phyloP scores from a whole-genome alignment of 1,139 yeast species.

The Yamadazyma atmosphaerica region DNA sequence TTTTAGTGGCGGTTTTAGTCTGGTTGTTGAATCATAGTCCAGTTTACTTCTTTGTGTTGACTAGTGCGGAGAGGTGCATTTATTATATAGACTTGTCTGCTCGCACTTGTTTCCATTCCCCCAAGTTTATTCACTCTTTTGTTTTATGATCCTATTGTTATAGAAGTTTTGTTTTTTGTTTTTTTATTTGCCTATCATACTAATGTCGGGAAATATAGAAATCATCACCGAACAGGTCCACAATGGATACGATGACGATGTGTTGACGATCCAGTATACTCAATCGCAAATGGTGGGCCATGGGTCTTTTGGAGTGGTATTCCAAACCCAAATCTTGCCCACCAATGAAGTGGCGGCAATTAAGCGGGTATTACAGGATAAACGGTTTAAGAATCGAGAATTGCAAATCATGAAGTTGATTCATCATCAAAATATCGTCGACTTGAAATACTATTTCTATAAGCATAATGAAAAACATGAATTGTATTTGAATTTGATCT shows the following conservation, averaged over 20 bases:
- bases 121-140: neutral
- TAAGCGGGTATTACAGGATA: slow-evolving; percentile 92
- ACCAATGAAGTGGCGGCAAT: slow-evolving; percentile 84
- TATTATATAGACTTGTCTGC: too few species aligned
- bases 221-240: slow-evolving; percentile 69
- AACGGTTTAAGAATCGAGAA: slow-evolving; percentile 93
- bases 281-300: slow-evolving; percentile 90
- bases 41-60: too few species aligned
- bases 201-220: slow-evolving; percentile 52
- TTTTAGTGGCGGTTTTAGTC: too few species aligned
- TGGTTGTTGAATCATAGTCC: too few species aligned
- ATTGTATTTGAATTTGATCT: slow-evolving; percentile 79
- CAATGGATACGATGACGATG: slow-evolving; percentile 72
- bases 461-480: slow-evolving; percentile 79
- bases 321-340: slow-evolving; percentile 78
- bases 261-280: slow-evolving; percentile 61
- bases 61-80: too few species aligned
- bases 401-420: slow-evolving; percentile 92
- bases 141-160: slow-evolving; percentile 1
- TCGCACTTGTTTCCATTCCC: too few species aligned
- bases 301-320: slow-evolving; percentile 96
- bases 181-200: slow-evolving; percentile 22
- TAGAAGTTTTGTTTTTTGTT: neutral
- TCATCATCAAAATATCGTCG: slow-evolving; percentile 84
- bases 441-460: slow-evolving; percentile 84